Evolutionary conservation across 352 stramenopile genomes (phyloP).

Genomic region (Globisporangium abappressorium): DNA sequence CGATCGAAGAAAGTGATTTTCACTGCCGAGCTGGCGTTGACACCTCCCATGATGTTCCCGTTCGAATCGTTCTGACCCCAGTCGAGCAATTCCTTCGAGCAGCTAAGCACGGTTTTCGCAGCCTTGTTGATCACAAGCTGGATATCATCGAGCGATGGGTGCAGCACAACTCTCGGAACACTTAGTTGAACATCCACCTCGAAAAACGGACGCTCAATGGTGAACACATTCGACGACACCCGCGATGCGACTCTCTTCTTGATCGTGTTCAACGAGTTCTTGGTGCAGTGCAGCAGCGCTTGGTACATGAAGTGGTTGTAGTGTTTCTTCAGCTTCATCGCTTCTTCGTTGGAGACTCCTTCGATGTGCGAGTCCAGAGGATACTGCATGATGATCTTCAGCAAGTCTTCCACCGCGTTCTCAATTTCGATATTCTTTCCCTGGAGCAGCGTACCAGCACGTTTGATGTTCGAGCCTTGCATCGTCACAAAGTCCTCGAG

Average conservation of each 20-base stretch:
- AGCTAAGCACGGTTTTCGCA: conserved; percentile 95
- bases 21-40: not conserved
- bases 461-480: conserved; percentile 93
- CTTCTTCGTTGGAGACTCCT: conserved; percentile 90
- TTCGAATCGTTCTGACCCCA: conserved; percentile 87
- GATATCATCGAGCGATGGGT: conserved; percentile 96
- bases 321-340: conserved; percentile 96
- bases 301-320: conserved; percentile 99
- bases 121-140: conserved; percentile 97
- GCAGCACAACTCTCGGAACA: conserved; percentile 91
- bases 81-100: conserved; percentile 95
- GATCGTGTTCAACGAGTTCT: conserved; percentile 97
- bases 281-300: conserved; percentile 95
- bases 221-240: conserved; percentile 85
- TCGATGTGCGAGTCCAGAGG: conserved; percentile 96
- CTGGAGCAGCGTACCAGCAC: conserved; percentile 90
- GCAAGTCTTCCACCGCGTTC: conserved; percentile 96
- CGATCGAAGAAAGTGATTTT: conserved; percentile 96
- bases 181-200: conserved; percentile 97
- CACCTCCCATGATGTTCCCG: not conserved
- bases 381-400: conserved; percentile 96
- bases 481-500: conserved; percentile 98
- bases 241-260: conserved; percentile 97
- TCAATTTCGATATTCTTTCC: conserved; percentile 99
- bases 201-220: conserved; percentile 96